Evolutionary conservation across 1,284 basidiomycete species (phyloP).

Genomic region (Cryptococcus jaspeensis): DNA sequence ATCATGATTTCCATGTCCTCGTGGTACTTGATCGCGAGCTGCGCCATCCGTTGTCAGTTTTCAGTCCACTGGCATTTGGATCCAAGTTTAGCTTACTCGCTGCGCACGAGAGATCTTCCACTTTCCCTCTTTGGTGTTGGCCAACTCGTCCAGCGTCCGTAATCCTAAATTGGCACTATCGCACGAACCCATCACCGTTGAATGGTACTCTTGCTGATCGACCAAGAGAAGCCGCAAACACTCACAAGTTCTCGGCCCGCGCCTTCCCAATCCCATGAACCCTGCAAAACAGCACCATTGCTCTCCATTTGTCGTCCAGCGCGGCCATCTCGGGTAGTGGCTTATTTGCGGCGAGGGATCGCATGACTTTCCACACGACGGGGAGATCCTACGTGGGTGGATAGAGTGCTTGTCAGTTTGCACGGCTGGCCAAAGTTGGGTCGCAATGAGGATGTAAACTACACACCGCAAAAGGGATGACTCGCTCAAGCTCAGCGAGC

Average conservation of each 20-base stretch:
- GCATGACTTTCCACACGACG: conserved; percentile 33
- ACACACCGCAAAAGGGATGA: too few relatives aligned
- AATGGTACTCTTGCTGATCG: too few relatives aligned
- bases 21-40: conserved; percentile 33
- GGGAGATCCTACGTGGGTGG: too few relatives aligned
- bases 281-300: conserved; percentile 28
- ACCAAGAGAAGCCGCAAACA: not conserved
- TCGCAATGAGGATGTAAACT: not conserved
- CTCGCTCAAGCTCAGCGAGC: too few relatives aligned
- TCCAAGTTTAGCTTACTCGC: too few relatives aligned
- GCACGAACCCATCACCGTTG: not conserved
- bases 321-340: conserved; percentile 23
- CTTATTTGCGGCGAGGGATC: conserved; percentile 24
- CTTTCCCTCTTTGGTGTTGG: too few relatives aligned
- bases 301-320: conserved; percentile 17
- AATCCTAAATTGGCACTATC: not conserved
- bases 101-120: too few relatives aligned
- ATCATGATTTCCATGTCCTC: conserved; percentile 39
- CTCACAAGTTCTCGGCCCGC: conserved; percentile 26
- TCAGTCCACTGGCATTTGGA: too few relatives aligned
- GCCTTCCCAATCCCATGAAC: conserved; percentile 31
- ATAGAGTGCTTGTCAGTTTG: too few relatives aligned
- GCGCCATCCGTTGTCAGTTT: not conserved
- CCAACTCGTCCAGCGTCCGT: too few relatives aligned
- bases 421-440: not conserved